phyloP scores from a whole-genome alignment of 169 alveolate genomes.

The Cryptosporidium bovis region DNA sequence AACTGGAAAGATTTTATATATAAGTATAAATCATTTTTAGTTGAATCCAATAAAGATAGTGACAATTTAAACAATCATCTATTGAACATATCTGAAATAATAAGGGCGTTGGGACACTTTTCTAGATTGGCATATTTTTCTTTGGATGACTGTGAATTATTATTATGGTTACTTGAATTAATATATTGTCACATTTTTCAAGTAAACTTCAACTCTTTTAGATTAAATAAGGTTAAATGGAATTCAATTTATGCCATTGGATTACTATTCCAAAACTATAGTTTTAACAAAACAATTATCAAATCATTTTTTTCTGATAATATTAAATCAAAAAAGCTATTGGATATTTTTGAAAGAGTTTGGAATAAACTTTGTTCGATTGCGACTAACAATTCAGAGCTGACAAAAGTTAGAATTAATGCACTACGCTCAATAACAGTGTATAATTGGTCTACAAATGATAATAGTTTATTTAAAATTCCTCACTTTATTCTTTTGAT shows the following conservation, averaged over 20 bases:
- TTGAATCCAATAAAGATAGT: not conserved
- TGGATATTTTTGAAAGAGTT: not conserved
- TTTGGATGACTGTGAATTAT: not conserved
- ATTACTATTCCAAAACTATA: slow-evolving; percentile 7
- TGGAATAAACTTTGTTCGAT: slow-evolving; percentile 51
- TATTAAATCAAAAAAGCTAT: not conserved
- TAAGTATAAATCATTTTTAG: slow-evolving; percentile 16
- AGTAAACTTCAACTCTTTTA: not conserved
- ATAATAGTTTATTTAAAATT: slow-evolving; percentile 6
- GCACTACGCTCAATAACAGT: slow-evolving; percentile 55
- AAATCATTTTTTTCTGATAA: not conserved
- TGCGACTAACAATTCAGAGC: slow-evolving; percentile 12
- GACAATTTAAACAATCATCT: not conserved
- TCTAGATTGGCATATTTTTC: slow-evolving; percentile 5
- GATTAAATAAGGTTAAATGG: slow-evolving; percentile 49
- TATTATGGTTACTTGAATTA: slow-evolving; percentile 30
- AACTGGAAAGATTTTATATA: slow-evolving; percentile 12
- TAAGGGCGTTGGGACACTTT: slow-evolving; percentile 33
- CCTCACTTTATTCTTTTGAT: slow-evolving; percentile 40
- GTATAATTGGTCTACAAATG: not conserved
- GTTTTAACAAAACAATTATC: slow-evolving; percentile 1
- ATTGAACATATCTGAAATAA: slow-evolving; percentile 20
- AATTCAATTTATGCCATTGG: slow-evolving; percentile 63
- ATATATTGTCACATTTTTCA: slow-evolving; percentile 6
- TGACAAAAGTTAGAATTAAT: slow-evolving; percentile 38